Evolutionary conservation across 805 yeast genomes (phyloP).

Genomic region (Komagataella phaffii): DNA sequence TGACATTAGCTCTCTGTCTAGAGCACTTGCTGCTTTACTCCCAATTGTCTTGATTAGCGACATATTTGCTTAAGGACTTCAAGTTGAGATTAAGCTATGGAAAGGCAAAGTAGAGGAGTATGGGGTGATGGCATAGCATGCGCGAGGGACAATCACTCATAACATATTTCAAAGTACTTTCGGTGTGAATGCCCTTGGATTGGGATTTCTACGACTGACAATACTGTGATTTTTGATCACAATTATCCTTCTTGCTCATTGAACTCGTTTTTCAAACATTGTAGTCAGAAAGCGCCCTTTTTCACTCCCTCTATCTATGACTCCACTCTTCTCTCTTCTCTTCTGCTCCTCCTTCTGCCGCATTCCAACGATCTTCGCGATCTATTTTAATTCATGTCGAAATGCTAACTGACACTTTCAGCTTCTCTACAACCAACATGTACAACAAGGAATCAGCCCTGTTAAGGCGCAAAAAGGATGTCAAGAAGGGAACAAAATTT

Average conservation of each 20-base stretch:
- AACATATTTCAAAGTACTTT: neutral
- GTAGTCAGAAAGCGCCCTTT: conserved; percentile 6
- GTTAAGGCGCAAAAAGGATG: conserved; percentile 45
- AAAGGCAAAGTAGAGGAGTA: neutral
- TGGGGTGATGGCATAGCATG: neutral
- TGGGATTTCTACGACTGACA: too few relatives aligned
- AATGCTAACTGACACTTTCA: neutral
- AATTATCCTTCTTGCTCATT: too few relatives aligned
- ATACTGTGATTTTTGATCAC: too few relatives aligned
- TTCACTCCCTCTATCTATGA: neutral
- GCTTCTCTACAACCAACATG: neutral
- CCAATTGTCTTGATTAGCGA: conserved; percentile 7
- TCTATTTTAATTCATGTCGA: neutral
- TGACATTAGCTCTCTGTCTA: conserved; percentile 84
- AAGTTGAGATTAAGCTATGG: neutral
- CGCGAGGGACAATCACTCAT: neutral
- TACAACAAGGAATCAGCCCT: conserved; percentile 9
- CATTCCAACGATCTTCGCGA: neutral
- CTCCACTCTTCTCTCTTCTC: neutral
- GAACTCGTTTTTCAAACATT: too few relatives aligned
- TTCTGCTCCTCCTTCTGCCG: neutral
- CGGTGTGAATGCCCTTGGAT: neutral
- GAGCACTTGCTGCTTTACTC: conserved; percentile 52
- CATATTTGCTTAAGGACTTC: neutral
- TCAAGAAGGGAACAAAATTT: conserved; percentile 61